Evolutionary conservation across 2,329 filamentous ascomycete species (phyloP).

Genomic region (Elsinoe fawcettii): DNA sequence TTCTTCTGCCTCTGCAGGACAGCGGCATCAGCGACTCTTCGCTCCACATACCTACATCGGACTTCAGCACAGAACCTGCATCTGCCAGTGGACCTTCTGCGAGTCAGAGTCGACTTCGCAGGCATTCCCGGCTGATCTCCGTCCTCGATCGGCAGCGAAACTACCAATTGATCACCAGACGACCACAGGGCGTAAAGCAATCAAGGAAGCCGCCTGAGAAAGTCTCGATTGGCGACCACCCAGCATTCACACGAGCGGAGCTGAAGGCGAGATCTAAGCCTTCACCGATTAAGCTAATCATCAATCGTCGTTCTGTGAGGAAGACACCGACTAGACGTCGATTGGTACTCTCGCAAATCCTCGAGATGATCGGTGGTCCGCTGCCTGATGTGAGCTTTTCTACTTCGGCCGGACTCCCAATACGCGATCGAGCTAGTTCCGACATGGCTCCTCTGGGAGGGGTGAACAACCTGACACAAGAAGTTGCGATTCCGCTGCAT

Average conservation of each 20-base stretch:
- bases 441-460: no score
- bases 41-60: neutral
- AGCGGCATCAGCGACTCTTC: neutral
- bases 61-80: neutral
- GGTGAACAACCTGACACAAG: no score
- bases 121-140: neutral
- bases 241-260: neutral
- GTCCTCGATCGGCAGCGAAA: neutral
- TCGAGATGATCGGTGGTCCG: neutral
- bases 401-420: neutral
- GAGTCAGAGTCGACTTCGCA: neutral
- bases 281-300: constrained; percentile 5
- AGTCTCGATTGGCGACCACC: neutral
- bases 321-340: constrained; percentile 1
- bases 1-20: constrained; percentile 1
- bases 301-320: constrained; percentile 2
- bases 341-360: neutral
- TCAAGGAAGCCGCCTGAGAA: neutral
- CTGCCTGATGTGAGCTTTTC: neutral
- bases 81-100: neutral
- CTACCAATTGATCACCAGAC: neutral
- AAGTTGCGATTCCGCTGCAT: no score
- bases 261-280: constrained; percentile 4
- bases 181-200: neutral
- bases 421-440: no score